A percentile compares a stretch with the other conserved stretches of the same genome.
Conservation (phyloP, 2,329 filamentous ascomycete genomes). For the Colletotrichum incanum region DNA sequence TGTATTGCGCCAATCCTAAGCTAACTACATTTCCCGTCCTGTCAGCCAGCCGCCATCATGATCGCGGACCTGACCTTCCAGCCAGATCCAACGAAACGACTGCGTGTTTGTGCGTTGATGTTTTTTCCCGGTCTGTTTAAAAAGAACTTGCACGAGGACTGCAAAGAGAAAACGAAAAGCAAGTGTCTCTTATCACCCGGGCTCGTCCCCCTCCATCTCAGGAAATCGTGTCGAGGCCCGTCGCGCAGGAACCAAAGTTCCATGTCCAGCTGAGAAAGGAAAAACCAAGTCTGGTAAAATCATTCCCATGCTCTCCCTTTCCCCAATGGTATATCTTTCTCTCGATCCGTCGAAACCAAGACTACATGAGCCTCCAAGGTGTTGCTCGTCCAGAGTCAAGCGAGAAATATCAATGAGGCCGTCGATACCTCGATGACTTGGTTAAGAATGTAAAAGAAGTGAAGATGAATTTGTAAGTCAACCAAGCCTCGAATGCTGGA, state of each 20-base stretch:
- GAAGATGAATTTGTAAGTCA: slow-evolving; percentile 43
- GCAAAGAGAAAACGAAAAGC: slow-evolving; percentile 37
- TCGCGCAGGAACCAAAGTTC: slow-evolving; percentile 29
- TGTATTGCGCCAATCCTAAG: slow-evolving; percentile 40
- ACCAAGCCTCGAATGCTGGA: slow-evolving; percentile 42
- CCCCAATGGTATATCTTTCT: slow-evolving; percentile 39
- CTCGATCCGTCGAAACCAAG: slow-evolving; percentile 28
- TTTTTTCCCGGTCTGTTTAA: slow-evolving; percentile 21
- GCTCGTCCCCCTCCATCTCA: slow-evolving; percentile 33
- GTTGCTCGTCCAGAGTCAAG: slow-evolving; percentile 40
- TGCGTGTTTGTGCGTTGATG: slow-evolving; percentile 14
- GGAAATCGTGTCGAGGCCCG: slow-evolving; percentile 28
- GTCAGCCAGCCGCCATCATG: slow-evolving; percentile 37
- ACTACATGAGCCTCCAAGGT: slow-evolving; percentile 25
- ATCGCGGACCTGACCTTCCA: slow-evolving; percentile 30
- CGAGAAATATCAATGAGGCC: slow-evolving; percentile 27
- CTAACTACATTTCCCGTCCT: slow-evolving; percentile 40
- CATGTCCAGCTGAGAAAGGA: slow-evolving; percentile 28
- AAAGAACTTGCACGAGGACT: slow-evolving; percentile 34
- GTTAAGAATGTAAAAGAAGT: slow-evolving; percentile 41
- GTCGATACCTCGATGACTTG: slow-evolving; percentile 29
- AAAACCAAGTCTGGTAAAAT: slow-evolving; percentile 25
- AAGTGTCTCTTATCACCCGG: slow-evolving; percentile 29
- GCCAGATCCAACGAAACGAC: slow-evolving; percentile 28
- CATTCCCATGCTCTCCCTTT: slow-evolving; percentile 14